These are phyloP conservation scores for Rhodotorula sp. DNA, from an alignment of 1,284 basidiomycete species.

Conservation along the genomic window DNA sequence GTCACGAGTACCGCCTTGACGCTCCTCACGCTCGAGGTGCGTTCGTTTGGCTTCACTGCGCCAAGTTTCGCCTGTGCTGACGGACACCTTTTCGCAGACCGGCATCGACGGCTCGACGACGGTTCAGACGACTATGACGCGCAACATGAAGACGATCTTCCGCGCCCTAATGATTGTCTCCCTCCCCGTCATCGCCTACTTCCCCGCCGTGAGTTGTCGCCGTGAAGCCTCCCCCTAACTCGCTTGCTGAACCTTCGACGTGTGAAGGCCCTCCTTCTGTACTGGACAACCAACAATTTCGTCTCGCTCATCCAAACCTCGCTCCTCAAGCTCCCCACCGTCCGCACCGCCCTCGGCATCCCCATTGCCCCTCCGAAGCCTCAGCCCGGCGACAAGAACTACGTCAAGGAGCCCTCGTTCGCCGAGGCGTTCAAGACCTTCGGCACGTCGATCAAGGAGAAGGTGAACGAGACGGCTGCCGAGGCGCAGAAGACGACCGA, in stretches of 20 bases:
- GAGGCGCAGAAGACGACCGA: constrained; percentile 14
- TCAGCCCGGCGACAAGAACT: constrained; percentile 33
- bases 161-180: constrained; percentile 61
- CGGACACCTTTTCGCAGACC: constrained; percentile 50
- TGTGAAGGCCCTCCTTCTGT: constrained; percentile 61
- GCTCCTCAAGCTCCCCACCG: constrained; percentile 54
- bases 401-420: constrained; percentile 37
- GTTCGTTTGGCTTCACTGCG: constrained; percentile 44
- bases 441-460: constrained; percentile 25
- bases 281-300: constrained; percentile 57
- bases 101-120: constrained; percentile 62
- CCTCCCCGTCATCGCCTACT: constrained; percentile 60
- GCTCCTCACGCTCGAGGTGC: constrained; percentile 68
- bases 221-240: background rate
- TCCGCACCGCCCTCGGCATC: constrained; percentile 57
- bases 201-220: constrained; percentile 41
- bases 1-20: constrained; percentile 62
- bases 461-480: constrained; percentile 26
- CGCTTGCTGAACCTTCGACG: background rate
- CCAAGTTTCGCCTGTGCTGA: background rate
- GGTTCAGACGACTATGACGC: constrained; percentile 56
- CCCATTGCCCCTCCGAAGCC: constrained; percentile 51
- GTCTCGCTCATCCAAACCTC: constrained; percentile 57
- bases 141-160: constrained; percentile 71
- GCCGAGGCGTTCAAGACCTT: constrained; percentile 40